Evolutionary conservation across 441 rosid species (phyloP).

Genomic region (Adansonia gregorii): DNA sequence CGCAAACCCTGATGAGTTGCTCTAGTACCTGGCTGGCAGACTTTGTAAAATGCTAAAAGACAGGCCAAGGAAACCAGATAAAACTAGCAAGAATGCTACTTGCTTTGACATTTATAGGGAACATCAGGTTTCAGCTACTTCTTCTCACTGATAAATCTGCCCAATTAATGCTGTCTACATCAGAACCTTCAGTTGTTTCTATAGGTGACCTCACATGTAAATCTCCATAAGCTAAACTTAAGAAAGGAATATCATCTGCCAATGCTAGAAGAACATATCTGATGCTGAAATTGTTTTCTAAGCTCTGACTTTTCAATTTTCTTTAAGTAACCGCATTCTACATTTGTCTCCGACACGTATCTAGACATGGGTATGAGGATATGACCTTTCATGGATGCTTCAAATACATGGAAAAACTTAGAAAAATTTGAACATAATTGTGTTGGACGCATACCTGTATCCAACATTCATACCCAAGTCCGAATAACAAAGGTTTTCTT

Average conservation of each 20-base stretch:
- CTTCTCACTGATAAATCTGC: background rate
- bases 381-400: background rate
- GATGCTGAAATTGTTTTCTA: conserved; percentile 2
- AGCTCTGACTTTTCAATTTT: background rate
- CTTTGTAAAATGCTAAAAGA: conserved; percentile 3
- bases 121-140: background rate
- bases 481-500: background rate
- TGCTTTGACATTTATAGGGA: background rate
- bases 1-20: background rate
- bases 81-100: background rate
- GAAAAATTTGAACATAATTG: background rate
- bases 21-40: background rate
- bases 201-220: background rate
- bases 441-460: background rate
- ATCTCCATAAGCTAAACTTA: background rate
- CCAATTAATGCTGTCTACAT: background rate
- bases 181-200: background rate
- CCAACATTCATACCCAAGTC: background rate
- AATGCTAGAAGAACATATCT: background rate
- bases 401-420: background rate
- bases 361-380: background rate
- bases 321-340: background rate
- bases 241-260: conserved; percentile 3
- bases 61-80: background rate
- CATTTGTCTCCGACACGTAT: background rate